Conservation (phyloP, 2,329 filamentous ascomycete genomes). For the Pseudocercospora eumusae region DNA sequence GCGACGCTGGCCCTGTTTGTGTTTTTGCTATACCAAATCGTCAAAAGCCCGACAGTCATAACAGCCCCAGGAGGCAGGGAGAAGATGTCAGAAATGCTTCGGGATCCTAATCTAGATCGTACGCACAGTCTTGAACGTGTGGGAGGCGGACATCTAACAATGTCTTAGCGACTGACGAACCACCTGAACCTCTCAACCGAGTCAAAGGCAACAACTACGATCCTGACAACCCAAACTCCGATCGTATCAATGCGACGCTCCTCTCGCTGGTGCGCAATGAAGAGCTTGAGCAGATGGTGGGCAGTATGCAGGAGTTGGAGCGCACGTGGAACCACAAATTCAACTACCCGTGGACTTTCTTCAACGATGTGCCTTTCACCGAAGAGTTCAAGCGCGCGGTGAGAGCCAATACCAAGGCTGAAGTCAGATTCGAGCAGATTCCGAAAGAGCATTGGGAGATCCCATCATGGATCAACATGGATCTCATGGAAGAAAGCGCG, state of each 20-base stretch:
- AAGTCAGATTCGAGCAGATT: slow-evolving; percentile 82
- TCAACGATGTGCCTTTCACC: slow-evolving; percentile 92
- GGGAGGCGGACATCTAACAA: not conserved
- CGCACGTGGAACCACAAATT: slow-evolving; percentile 97
- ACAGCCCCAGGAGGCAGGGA: slow-evolving; percentile 37
- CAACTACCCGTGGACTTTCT: slow-evolving; percentile 99
- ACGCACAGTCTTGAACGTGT: slow-evolving; percentile 40
- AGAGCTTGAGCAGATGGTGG: slow-evolving; percentile 79
- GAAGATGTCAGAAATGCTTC: slow-evolving; percentile 63
- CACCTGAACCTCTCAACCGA: slow-evolving; percentile 72
- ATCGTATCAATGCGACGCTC: slow-evolving; percentile 90
- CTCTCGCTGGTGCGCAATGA: slow-evolving; percentile 90
- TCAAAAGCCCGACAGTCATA: slow-evolving; percentile 56
- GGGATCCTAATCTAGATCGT: slow-evolving; percentile 88
- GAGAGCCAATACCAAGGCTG: slow-evolving; percentile 78
- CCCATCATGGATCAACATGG: slow-evolving; percentile 87
- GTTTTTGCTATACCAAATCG: slow-evolving; percentile 76
- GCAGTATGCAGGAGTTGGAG: slow-evolving; percentile 89
- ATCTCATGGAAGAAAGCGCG: slow-evolving; percentile 81
- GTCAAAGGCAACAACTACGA: slow-evolving; percentile 72
- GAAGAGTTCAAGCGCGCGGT: slow-evolving; percentile 90
- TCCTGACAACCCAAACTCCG: slow-evolving; percentile 70
- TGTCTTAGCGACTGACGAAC: slow-evolving; percentile 65
- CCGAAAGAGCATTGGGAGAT: slow-evolving; percentile 94
- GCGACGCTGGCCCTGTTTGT: slow-evolving; percentile 71